A percentile compares a stretch with the other conserved stretches of the same genome.
Evolutionary conservation across 805 yeast genomes (phyloP).

Genomic region (Cyberlindnera suaveolens): DNA sequence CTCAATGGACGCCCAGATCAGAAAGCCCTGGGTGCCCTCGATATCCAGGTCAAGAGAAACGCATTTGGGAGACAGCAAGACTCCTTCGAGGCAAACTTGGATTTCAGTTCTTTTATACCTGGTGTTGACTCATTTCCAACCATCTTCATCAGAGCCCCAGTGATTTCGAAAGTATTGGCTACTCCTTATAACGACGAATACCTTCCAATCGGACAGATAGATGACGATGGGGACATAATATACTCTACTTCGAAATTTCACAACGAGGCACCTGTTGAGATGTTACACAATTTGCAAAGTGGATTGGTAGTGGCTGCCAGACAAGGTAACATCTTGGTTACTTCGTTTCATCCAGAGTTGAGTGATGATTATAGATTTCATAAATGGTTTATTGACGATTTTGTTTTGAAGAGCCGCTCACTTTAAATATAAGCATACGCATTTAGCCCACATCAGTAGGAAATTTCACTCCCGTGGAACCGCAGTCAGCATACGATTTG

Average conservation of each 20-base stretch:
- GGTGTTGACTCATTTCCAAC: background rate
- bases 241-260: background rate
- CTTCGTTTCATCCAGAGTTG: background rate
- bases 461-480: conserved; percentile 29
- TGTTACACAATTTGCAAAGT: background rate
- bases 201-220: background rate
- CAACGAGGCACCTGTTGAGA: background rate
- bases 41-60: background rate
- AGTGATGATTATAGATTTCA: background rate
- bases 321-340: background rate
- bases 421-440: too few species aligned
- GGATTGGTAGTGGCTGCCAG: background rate
- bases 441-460: too few species aligned
- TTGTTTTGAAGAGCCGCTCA: background rate
- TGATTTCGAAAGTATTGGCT: background rate
- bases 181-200: background rate
- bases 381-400: background rate
- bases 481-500: conserved; percentile 55
- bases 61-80: background rate
- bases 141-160: background rate
- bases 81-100: background rate
- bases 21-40: background rate
- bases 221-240: background rate
- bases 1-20: background rate
- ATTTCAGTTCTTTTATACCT: background rate